Base-by-base conservation (phyloP, 345 rosid species). In the Alliaria petiolata region DNA sequence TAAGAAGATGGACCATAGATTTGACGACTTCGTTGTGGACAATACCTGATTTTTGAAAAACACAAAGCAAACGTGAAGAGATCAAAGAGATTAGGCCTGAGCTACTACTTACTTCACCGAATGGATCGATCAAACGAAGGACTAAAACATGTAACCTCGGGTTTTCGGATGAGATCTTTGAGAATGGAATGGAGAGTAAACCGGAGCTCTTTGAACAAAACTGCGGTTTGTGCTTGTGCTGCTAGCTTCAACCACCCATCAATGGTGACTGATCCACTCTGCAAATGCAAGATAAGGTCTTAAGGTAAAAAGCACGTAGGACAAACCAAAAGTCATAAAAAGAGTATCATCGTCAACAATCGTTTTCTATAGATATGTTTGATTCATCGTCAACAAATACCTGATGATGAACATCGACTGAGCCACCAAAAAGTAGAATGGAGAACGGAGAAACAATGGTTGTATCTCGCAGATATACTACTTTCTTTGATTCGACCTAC, bases 151-250 rank as follows among this genome's bases (percentile, higher is more conserved):
- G 42, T 34, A 40, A 92, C 96, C 96, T 87, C 81, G 2, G 96
- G 96, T 62, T 86, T 88, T 69, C 82, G 83, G 69, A 92, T 84
- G 30, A 92, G 85, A 64, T 83, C 83, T 75, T 80, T 79, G 74
- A 90, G 69, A 34, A 90, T 71, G 25, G 87, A 87, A 65, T 88
- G 91, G 45, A 88, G 93, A 36, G 91, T 86, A 60, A 74, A 76
- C 31, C 93, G 84, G 13, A 92, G 87, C 83, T 87, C 87, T 85
- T 88, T 92, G 65, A 89, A 90, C 79, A 92, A 76, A 68, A 90
- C 95, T 19, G 95, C 98, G 13, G 85, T 88, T 70, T 90, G 96
- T 9, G 96, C 98, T 36, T 93, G 87, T 40, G 98, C 96, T 59
- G 83, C 77, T 81, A 92, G 74, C 80, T 88, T 89, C 60, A 88